phyloP scores from a whole-genome alignment of 1,139 yeast species.

The Hanseniaspora uvarum region DNA sequence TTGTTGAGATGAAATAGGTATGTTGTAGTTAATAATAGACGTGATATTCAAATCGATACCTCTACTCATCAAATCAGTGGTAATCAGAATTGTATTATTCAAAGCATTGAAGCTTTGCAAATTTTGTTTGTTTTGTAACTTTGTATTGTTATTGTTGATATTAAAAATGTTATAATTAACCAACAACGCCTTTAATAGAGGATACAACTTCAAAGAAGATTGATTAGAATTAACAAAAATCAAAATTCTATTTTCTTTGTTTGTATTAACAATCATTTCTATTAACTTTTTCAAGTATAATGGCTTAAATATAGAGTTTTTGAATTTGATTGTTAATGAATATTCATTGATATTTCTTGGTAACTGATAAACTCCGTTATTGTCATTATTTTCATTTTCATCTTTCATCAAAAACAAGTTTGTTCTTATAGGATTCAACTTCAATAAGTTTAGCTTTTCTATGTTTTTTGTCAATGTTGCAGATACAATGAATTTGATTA shows the following conservation, averaged over 20 bases:
- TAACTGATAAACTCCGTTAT: conserved; percentile 35
- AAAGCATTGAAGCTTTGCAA: conserved; percentile 40
- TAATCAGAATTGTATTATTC: conserved; percentile 48
- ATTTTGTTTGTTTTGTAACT: conserved; percentile 38
- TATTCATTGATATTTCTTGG: conserved; percentile 49
- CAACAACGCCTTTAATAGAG: conserved; percentile 37
- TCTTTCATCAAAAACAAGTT: conserved; percentile 62
- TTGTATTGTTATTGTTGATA: conserved; percentile 45
- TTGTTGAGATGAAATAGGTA: conserved; percentile 81
- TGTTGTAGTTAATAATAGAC: conserved; percentile 77
- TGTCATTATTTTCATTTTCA: conserved; percentile 25
- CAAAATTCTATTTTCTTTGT: conserved; percentile 32
- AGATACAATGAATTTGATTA: conserved; percentile 63
- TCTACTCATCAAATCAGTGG: conserved; percentile 89
- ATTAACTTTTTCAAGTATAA: conserved; percentile 53
- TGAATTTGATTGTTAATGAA: conserved; percentile 42
- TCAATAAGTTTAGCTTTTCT: conserved; percentile 64
- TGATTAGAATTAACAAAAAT: conserved; percentile 83
- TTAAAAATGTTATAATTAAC: conserved; percentile 28
- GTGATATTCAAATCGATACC: conserved; percentile 79
- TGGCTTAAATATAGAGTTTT: conserved; percentile 63
- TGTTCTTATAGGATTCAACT: conserved; percentile 47
- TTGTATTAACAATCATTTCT: conserved; percentile 19
- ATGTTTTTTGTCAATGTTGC: conserved; percentile 94
- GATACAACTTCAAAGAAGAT: conserved; percentile 64